phyloP scores from a whole-genome alignment of 2,329 filamentous ascomycete genomes.

The Simplicillium sp. region DNA sequence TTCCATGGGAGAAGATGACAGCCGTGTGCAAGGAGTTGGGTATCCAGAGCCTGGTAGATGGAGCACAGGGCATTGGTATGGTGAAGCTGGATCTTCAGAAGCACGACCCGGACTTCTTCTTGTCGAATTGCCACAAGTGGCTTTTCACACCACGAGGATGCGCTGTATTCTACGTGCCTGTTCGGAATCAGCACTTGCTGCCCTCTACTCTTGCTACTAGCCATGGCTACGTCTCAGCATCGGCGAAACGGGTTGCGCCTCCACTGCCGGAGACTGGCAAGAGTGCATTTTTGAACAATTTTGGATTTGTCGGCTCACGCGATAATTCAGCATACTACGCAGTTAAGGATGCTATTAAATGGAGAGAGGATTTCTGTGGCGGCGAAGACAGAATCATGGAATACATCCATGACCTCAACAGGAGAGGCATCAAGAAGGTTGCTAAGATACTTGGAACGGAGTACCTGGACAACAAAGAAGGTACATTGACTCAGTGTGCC shows the following conservation, averaged over 20 bases:
- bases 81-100: slow-evolving; percentile 57
- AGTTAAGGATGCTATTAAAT: slow-evolving; percentile 61
- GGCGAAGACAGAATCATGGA: slow-evolving; percentile 61
- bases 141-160: slow-evolving; percentile 71
- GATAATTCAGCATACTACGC: slow-evolving; percentile 67
- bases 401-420: slow-evolving; percentile 56
- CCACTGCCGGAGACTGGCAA: slow-evolving; percentile 33
- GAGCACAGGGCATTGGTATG: slow-evolving; percentile 77
- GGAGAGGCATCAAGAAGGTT: slow-evolving; percentile 49
- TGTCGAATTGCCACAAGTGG: slow-evolving; percentile 89
- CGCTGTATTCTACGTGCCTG: slow-evolving; percentile 71
- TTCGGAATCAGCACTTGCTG: slow-evolving; percentile 66
- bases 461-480: slow-evolving; percentile 56
- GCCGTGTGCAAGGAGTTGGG: slow-evolving; percentile 54
- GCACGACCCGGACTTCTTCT: slow-evolving; percentile 75
- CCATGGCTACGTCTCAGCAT: slow-evolving; percentile 58
- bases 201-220: slow-evolving; percentile 69
- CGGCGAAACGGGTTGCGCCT: slow-evolving; percentile 22
- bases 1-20: slow-evolving; percentile 67
- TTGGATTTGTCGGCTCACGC: slow-evolving; percentile 68
- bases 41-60: slow-evolving; percentile 70
- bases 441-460: slow-evolving; percentile 59
- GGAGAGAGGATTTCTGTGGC: slow-evolving; percentile 58
- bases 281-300: slow-evolving; percentile 56
- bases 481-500: slow-evolving; percentile 55